phyloP scores from a whole-genome alignment of 139 green algal genomes.

The Asterochloris sp. region DNA sequence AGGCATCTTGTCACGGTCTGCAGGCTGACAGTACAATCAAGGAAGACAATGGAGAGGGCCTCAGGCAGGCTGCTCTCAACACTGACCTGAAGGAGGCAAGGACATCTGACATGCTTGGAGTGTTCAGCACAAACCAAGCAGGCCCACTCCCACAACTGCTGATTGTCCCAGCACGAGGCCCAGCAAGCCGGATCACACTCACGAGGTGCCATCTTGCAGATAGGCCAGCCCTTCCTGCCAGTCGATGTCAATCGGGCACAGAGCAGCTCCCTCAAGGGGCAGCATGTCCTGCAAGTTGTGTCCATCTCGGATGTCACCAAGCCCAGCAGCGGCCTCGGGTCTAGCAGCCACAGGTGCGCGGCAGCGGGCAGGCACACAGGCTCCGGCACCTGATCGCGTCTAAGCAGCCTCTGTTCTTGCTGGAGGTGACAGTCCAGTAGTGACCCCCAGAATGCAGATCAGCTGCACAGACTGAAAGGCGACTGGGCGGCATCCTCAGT shows the following conservation, averaged over 20 bases:
- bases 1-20: too few species aligned
- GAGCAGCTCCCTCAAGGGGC: constrained; percentile 4
- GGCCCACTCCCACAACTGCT: too few species aligned
- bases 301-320: constrained; percentile 10
- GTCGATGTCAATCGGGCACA: constrained; percentile 8
- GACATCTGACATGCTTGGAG: too few species aligned
- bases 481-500: background rate
- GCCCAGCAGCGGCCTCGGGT: constrained; percentile 12
- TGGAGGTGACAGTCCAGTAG: background rate
- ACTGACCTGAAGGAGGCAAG: too few species aligned
- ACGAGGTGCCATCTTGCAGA: background rate
- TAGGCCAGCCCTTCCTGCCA: constrained; percentile 3
- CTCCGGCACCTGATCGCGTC: background rate
- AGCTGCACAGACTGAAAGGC: background rate
- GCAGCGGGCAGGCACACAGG: background rate
- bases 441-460: background rate
- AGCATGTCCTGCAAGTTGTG: constrained; percentile 17
- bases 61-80: too few species aligned
- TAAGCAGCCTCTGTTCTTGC: background rate
- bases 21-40: too few species aligned
- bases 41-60: too few species aligned
- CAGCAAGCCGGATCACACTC: too few species aligned
- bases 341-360: constrained; percentile 2
- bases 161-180: too few species aligned
- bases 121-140: too few species aligned